These are phyloP conservation scores for Nelumbo lutea DNA, from an alignment of 164 flowering plant genomes.

Conservation along the genomic window DNA sequence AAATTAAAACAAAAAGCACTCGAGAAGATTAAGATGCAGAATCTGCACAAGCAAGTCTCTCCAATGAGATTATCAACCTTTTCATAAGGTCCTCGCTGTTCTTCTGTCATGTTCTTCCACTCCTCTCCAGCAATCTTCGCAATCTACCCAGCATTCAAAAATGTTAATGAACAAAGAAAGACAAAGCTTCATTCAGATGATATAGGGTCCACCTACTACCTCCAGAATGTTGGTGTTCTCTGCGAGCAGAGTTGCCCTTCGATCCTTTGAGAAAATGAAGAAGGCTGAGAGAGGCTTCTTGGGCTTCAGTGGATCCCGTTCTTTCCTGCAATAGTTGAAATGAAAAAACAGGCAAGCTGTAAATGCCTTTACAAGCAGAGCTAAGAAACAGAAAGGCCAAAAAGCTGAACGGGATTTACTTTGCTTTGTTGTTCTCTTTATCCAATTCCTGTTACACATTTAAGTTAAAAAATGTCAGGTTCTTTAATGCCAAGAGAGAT, in stretches of 20 bases:
- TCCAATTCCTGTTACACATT: slow-evolving; percentile 36
- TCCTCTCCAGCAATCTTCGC: slow-evolving; percentile 79
- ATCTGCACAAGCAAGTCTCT: neutral
- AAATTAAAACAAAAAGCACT: neutral
- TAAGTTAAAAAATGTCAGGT: neutral
- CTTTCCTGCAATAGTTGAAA: slow-evolving; percentile 46
- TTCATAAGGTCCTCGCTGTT: slow-evolving; percentile 60
- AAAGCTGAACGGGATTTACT: slow-evolving; percentile 19
- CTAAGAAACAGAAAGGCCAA: neutral
- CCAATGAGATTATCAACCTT: slow-evolving; percentile 31
- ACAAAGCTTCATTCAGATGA: neutral
- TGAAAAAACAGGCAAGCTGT: neutral
- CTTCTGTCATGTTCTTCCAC: slow-evolving; percentile 80
- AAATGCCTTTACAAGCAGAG: neutral
- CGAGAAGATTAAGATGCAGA: neutral
- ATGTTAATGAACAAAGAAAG: neutral
- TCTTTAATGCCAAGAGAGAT: neutral
- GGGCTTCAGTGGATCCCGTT: slow-evolving; percentile 77
- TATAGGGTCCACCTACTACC: slow-evolving; percentile 26
- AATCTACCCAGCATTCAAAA: slow-evolving; percentile 25
- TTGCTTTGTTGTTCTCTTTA: slow-evolving; percentile 48
- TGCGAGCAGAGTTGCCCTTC: slow-evolving; percentile 46
- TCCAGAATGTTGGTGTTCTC: slow-evolving; percentile 61
- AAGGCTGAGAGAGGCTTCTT: slow-evolving; percentile 76
- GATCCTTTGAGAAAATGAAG: slow-evolving; percentile 65